phyloP scores from a whole-genome alignment of 176 grass and related monocot species.

The Oryza nivara region DNA sequence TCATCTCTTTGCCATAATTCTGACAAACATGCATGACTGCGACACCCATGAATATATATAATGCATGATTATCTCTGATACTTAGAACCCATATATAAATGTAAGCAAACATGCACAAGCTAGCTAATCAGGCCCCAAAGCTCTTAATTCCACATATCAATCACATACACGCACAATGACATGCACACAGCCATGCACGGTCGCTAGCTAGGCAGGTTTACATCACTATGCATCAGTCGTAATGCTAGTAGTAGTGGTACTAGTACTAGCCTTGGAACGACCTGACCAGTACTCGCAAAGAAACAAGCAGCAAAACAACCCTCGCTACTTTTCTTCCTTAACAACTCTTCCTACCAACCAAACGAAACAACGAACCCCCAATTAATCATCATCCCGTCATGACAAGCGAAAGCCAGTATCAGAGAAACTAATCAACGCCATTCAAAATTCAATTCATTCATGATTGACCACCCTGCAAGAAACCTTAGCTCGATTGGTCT shows the following conservation, averaged over 20 bases:
- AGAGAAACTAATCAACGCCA: not conserved
- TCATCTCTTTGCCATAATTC: slow-evolving; percentile 19
- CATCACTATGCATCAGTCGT: slow-evolving; percentile 33
- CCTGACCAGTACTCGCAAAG: slow-evolving; percentile 46
- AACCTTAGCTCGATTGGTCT: slow-evolving; percentile 10
- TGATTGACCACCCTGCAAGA: slow-evolving; percentile 4
- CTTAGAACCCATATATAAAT: not conserved
- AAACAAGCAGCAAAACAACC: slow-evolving; percentile 46
- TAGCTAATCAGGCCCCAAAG: not conserved
- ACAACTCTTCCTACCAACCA: slow-evolving; percentile 52
- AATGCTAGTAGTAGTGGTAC: slow-evolving; percentile 20
- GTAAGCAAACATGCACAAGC: not conserved
- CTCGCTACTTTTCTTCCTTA: slow-evolving; percentile 33
- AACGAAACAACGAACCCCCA: slow-evolving; percentile 40
- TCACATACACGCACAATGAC: slow-evolving; percentile 28
- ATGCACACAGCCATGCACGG: not conserved
- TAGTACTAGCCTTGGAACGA: slow-evolving; percentile 42
- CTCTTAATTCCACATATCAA: slow-evolving; percentile 35
- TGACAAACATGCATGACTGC: slow-evolving; percentile 4
- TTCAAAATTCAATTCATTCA: not conserved
- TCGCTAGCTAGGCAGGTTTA: slow-evolving; percentile 41
- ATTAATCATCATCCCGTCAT: slow-evolving; percentile 6
- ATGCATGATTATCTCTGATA: not conserved
- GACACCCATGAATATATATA: not conserved
- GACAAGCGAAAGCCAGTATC: slow-evolving; percentile 12